Evolutionary conservation across 805 yeast genomes (phyloP), one percentile per base, ranked within the genome.

Genomic region (Myxozyma mucilagina): DNA sequence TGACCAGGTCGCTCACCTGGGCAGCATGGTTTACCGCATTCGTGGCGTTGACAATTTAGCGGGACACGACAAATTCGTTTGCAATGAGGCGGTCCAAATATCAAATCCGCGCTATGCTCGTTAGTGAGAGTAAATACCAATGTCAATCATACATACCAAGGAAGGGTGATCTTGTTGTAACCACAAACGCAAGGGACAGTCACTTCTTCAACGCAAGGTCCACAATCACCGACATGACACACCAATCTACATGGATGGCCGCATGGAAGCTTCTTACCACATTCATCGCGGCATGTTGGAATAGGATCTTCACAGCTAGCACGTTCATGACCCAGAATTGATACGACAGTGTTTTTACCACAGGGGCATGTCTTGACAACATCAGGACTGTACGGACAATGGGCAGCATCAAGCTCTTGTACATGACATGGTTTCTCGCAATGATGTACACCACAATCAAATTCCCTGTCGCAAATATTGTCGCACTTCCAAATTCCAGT

Each of bases 141-240:
- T 14, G 24, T 29, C 20, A 31, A n/a, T n/a, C 34, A 39, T 18
- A 38, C 57, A 55, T 57, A 50, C 68, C 67, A 67, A 24, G 54
- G 49, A 18, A 64, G 44, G 1, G 55, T 59, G 32, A 68, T 56
- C 41, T 53, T 34, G 35, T 65, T 67, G 68, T 79, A 79, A 1
- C 82, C 82, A 73, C 97, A 91, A 0, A 79, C 72, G 73, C 97
- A 91, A 48, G 77, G 78, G 7, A 76, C 72, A 11, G 81, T 81
- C 10, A 83, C 77, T 34, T 77, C 61, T 65, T 81, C 80, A 64
- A 73, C 78, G 73, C 97, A 92, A 2, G 85, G 84, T 7, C 86
- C 79, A 70, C 97, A 91, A 1, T 79, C 79, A 0, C 96, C 97
- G 13, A 78, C 80, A 72, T 91, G 97, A 73, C 97, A 91, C 32